phyloP scores from a whole-genome alignment of 2,329 filamentous ascomycete genomes.

The Aspergillus tubingensis region DNA sequence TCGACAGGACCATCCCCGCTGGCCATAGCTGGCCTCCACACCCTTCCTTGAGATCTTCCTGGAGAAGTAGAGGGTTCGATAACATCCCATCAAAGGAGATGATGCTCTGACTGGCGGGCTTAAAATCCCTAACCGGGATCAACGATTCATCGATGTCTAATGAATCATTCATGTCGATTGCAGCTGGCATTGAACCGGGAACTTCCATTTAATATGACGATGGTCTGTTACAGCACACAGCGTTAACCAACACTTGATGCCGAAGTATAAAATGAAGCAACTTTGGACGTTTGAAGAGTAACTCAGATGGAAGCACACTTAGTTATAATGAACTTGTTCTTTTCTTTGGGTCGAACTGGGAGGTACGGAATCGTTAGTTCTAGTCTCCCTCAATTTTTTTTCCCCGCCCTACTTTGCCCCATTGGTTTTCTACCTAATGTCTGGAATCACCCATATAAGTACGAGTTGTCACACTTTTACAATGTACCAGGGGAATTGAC shows the following conservation, averaged over 20 bases:
- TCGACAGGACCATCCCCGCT: conserved; percentile 82
- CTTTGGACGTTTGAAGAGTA: not conserved
- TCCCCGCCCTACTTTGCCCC: not conserved
- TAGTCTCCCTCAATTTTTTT: not conserved
- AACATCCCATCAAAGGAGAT: conserved; percentile 74
- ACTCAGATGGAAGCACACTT: not conserved
- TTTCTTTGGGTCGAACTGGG: not conserved
- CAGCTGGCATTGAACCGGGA: conserved; percentile 14
- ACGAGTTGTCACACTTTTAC: too few relatives aligned
- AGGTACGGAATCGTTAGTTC: not conserved
- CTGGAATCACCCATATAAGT: not conserved
- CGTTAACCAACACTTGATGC: not conserved
- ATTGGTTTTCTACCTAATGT: not conserved
- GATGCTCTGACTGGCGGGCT: conserved; percentile 53
- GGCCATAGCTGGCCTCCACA: conserved; percentile 96
- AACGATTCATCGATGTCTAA: conserved; percentile 56
- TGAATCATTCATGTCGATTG: conserved; percentile 31
- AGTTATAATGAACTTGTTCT: not conserved
- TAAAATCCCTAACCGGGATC: conserved; percentile 55
- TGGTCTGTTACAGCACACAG: not conserved
- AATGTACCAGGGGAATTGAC: too few relatives aligned
- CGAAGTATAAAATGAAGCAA: not conserved
- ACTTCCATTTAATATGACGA: conserved; percentile 14
- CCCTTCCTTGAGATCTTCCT: conserved; percentile 82
- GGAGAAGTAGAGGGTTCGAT: conserved; percentile 68